Percentiles rank a stretch among this genome's conserved stretches.
These are phyloP conservation scores for Amniculicola lignicola DNA, from an alignment of 495 filamentous ascomycete genomes.

Conservation along the genomic window DNA sequence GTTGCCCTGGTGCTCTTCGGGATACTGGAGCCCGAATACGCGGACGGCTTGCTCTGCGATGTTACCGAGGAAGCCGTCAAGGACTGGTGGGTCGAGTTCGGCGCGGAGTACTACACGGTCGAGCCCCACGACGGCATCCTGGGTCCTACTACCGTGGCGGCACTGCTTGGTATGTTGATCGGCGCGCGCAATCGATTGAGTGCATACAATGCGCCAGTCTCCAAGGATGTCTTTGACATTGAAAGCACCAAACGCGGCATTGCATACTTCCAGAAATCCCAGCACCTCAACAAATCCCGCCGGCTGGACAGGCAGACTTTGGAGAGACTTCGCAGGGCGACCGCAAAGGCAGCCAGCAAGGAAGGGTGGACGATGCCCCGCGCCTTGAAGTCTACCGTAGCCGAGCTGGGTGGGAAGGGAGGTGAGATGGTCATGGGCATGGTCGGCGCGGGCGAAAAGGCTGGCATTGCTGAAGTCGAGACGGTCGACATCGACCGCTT, in stretches of 20 bases:
- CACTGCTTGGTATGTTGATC: conserved; percentile 79
- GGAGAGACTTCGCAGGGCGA: conserved; percentile 71
- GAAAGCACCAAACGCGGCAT: conserved; percentile 77
- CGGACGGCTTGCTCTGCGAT: conserved; percentile 90
- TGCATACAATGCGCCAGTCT: conserved; percentile 73
- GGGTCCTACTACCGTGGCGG: conserved; percentile 88
- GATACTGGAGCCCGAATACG: conserved; percentile 82
- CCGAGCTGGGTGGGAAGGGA: conserved; percentile 91
- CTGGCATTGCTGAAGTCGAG: conserved; percentile 85
- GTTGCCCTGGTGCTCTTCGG: conserved; percentile 82
- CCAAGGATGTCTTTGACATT: conserved; percentile 91
- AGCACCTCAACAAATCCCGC: conserved; percentile 73
- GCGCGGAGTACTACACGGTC: conserved; percentile 81
- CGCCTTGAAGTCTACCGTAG: conserved; percentile 91
- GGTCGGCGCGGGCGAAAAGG: conserved; percentile 85
- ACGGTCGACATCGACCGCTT: conserved; percentile 86
- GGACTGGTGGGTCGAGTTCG: conserved; percentile 96
- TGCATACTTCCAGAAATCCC: conserved; percentile 79
- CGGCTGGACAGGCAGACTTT: conserved; percentile 80
- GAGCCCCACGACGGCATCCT: conserved; percentile 90
- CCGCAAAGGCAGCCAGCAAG: conserved; percentile 81
- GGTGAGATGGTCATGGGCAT: conserved; percentile 91
- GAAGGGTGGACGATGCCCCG: conserved; percentile 79
- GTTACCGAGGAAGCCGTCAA: conserved; percentile 84
- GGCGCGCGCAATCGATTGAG: conserved; percentile 86